Base-by-base conservation (phyloP, 2,329 filamentous ascomycete genomes). In the Colletotrichum sp. region DNA sequence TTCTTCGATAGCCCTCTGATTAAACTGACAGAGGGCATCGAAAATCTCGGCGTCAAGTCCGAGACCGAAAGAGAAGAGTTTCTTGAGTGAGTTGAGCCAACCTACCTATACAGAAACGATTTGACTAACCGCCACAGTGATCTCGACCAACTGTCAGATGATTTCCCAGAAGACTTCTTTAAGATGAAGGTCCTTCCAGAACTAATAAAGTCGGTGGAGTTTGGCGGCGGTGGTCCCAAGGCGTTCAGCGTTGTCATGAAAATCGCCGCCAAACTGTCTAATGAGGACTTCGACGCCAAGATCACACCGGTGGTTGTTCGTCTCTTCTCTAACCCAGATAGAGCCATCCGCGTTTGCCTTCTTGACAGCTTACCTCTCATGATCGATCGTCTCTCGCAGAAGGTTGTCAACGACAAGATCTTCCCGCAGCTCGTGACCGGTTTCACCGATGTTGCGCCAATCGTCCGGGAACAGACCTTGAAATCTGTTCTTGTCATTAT, bases 81-180 rank as follows among this genome's bases (percentile, higher is more conserved):
- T 79, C 87, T 99, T 12, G 92, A 92, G 93, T 90, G 79, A 67
- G 83, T 81, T n/a, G 7, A 9, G 18, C 2, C 3, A 4, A 39
- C 6, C 7, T 48, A 39, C 12, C 7, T 48, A 3, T 57, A 34
- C 5, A 92, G 12, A 26, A 18, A 5, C 28, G 7, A 43, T 18
- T 21, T 59, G n/a, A 18, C 18, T 76, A 77, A 77, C 82, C 87
- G 64, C 79, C 77, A 90, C 57, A 90, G 88, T 71, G 95, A 98
- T 81, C 90, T 99, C 7, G 95, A 98, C 79, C 90, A 94, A 75
- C 90, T 98, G 7, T 94, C 95, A 0, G 95, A 98, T 79, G 96
- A 99, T 83, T 98, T 99, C 77, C 97, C 97, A 0, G 96, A 98
- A 82, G 97, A 99, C 75, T 99, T 98, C 84, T 98, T 99, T 89